Conservation (phyloP, 768 basidiomycete species). For the Suillus decipiens region DNA sequence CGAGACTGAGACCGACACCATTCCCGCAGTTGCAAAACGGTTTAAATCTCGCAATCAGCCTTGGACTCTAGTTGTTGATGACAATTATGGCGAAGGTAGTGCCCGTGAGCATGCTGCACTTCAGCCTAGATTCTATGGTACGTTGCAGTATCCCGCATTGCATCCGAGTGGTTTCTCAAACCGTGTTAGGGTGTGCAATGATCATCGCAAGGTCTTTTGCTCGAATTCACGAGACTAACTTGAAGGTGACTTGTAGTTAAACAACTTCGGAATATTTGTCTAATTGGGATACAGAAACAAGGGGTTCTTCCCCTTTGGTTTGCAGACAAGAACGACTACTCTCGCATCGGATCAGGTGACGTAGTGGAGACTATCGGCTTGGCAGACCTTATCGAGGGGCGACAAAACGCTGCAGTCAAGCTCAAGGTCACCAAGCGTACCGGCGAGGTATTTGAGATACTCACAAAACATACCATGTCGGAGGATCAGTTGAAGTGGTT, state of each 20-base stretch:
- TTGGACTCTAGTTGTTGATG: slow-evolving; percentile 94
- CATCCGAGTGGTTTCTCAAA: slow-evolving; percentile 1
- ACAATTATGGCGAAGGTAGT: slow-evolving; percentile 97
- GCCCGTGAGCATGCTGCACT: slow-evolving; percentile 97
- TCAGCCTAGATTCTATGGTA: slow-evolving; percentile 93
- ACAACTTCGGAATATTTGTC: background rate
- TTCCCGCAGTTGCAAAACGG: slow-evolving; percentile 88
- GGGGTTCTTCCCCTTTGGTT: slow-evolving; percentile 97
- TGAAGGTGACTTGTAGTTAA: slow-evolving; percentile 60
- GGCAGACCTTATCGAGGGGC: slow-evolving; percentile 54
- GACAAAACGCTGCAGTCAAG: slow-evolving; percentile 43
- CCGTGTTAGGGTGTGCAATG: slow-evolving; percentile 67
- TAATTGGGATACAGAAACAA: slow-evolving; percentile 73
- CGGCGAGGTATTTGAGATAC: slow-evolving; percentile 67
- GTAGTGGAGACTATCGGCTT: slow-evolving; percentile 84
- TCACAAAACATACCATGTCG: slow-evolving; percentile 88
- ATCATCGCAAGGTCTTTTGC: slow-evolving; percentile 95
- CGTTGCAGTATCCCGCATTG: slow-evolving; percentile 12
- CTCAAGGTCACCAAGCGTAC: slow-evolving; percentile 67
- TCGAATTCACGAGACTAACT: slow-evolving; percentile 96
- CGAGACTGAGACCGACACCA: slow-evolving; percentile 66
- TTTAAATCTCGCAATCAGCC: slow-evolving; percentile 83
- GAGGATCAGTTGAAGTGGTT: slow-evolving; percentile 91
- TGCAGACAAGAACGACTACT: slow-evolving; percentile 81
- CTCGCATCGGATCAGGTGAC: slow-evolving; percentile 81